A percentile compares a stretch with the other conserved stretches of the same genome.
Evolutionary conservation across 1,284 basidiomycete genomes (phyloP).

Genomic region (Cryptococcus sp.): DNA sequence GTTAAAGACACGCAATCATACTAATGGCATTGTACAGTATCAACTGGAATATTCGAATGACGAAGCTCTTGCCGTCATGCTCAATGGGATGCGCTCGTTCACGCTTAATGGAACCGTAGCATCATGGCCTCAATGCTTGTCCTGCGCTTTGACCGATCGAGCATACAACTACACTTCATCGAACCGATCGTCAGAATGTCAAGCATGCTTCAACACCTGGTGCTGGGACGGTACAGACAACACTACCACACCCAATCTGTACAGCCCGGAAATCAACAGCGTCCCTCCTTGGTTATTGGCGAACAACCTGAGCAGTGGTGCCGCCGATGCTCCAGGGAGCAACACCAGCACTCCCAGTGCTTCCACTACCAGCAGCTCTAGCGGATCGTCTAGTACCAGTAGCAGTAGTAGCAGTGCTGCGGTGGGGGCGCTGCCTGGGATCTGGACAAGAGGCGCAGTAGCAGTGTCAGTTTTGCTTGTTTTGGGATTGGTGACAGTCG

Average conservation of each 20-base stretch:
- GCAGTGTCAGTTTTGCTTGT: no score
- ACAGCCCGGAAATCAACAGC: slow-evolving; percentile 33
- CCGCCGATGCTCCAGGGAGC: slow-evolving; percentile 11
- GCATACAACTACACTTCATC: slow-evolving; percentile 37
- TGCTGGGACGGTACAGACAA: slow-evolving; percentile 48
- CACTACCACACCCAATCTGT: slow-evolving; percentile 19
- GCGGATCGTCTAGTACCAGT: no score
- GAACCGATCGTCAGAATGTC: slow-evolving; percentile 44
- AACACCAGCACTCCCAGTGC: not conserved
- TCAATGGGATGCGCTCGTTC: slow-evolving; percentile 37
- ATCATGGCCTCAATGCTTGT: slow-evolving; percentile 52
- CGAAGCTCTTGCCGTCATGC: slow-evolving; percentile 40
- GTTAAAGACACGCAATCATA: not conserved
- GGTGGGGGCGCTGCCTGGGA: no score
- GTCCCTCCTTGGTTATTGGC: slow-evolving; percentile 32
- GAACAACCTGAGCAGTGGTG: slow-evolving; percentile 21
- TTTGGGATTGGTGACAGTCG: no score
- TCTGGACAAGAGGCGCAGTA: no score
- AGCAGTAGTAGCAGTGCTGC: no score
- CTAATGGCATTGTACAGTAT: slow-evolving; percentile 14
- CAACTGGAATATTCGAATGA: slow-evolving; percentile 51
- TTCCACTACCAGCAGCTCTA: not conserved
- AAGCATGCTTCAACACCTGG: slow-evolving; percentile 49
- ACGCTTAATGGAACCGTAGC: slow-evolving; percentile 46
- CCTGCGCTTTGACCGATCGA: slow-evolving; percentile 54